Percentiles rank a stretch among this genome's conserved stretches.
Conservation (phyloP, 164 flowering plant species). For the Nymphaea thermarum region DNA sequence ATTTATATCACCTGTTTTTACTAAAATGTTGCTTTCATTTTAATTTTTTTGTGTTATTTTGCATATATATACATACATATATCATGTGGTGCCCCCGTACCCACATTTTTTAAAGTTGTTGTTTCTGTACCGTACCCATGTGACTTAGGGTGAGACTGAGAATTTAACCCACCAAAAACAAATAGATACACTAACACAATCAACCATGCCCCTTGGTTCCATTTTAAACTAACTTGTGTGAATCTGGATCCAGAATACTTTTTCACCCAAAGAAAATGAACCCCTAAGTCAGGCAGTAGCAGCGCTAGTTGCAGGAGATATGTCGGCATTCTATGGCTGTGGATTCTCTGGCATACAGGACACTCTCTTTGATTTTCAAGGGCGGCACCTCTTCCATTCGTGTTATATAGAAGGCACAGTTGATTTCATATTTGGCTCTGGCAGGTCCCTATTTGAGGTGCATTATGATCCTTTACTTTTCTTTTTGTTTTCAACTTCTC, state of each 20-base stretch:
- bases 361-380: constrained; percentile 50
- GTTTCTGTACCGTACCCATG: not conserved
- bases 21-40: no score
- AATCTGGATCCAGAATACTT: constrained; percentile 28
- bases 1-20: no score
- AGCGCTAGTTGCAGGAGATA: constrained; percentile 40
- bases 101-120: no score
- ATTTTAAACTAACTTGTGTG: not conserved
- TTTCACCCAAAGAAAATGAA: constrained; percentile 7
- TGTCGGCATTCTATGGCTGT: constrained; percentile 25
- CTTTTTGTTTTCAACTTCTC: not conserved
- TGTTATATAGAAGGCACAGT: constrained; percentile 52
- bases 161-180: no score
- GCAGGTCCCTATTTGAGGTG: constrained; percentile 60
- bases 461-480: not conserved
- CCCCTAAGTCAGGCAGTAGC: constrained; percentile 29
- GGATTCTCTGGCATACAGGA: constrained; percentile 53
- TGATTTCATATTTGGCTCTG: constrained; percentile 61
- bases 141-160: not conserved
- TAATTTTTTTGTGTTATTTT: no score
- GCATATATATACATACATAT: no score
- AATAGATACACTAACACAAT: not conserved
- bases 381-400: constrained; percentile 38
- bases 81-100: no score
- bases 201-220: not conserved